Evolutionary conservation across 768 basidiomycete species (phyloP), one percentile per base, ranked within the genome.

Genomic region (Termitomyces sp.): DNA sequence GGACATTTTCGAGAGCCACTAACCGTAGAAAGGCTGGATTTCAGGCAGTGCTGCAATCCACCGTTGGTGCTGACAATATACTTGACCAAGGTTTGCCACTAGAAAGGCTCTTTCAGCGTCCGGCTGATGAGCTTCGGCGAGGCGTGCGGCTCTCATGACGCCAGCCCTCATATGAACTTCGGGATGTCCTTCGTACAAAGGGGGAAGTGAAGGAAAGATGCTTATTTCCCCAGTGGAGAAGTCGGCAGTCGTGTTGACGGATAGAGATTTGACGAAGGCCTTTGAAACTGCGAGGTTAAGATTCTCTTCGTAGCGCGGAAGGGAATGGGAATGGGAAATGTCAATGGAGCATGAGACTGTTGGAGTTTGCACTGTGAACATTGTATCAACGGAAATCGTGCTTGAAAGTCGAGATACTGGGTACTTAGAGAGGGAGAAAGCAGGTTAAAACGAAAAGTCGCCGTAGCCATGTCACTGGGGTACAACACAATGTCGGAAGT

Each of bases 81-180:
- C 90, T 65, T 89, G 83, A 67, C 88, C 85, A 46, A 99, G 86
- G 73, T 99, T 96, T 10, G 91, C 94, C 12, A 97, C 96, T 68
- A 97, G 98, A 74, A 98, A 98, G 6, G 97, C 96, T 60, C 86
- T 88, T 76, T 98, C 97, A 7, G 94, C 89, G 68, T 93, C 87
- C 20, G 81, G 80, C 63, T 83, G 81, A 60, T 83, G 78, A 25
- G 79, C 79, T 40, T 80, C 79, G 20, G 80, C 74, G 38, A 81
- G 77, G 60, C 77, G 76, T 5, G 81, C 76, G 0, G 89, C 86
- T 34, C 80, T 89, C 25, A 25, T 25, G 25, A 25, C 25, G 25
- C 25, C 25, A 25, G 25, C 25, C 25, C 25, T 25, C 25, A 25
- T 25, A 25, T 25, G 25, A 25, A 25, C 25, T 25, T 25, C 25